Evolutionary conservation across 2,329 filamentous ascomycete species (phyloP).

Genomic region (Neofusicoccum laricinum): DNA sequence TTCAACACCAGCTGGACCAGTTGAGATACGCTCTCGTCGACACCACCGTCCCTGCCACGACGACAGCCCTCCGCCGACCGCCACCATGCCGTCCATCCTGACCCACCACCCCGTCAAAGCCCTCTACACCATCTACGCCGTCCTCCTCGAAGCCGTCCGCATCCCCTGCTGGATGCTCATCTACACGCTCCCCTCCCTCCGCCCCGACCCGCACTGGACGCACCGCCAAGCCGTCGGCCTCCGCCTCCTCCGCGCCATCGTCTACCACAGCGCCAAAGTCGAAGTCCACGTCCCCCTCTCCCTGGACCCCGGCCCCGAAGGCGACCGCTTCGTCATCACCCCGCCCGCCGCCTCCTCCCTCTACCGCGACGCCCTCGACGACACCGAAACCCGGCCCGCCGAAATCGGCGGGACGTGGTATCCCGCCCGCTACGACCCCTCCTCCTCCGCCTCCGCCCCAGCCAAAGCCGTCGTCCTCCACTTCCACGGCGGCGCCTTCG

Average conservation of each 20-base stretch:
- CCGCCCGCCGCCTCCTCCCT: constrained; percentile 21
- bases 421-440: constrained; percentile 22
- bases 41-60: background rate
- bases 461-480: constrained; percentile 41
- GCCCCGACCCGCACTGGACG: constrained; percentile 40
- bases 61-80: background rate
- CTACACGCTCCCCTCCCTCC: constrained; percentile 33
- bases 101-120: constrained; percentile 40
- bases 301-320: constrained; percentile 36
- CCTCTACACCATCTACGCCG: constrained; percentile 36
- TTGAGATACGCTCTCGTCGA: background rate
- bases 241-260: constrained; percentile 31
- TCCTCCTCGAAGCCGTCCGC: constrained; percentile 30
- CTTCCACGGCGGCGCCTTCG: constrained; percentile 50
- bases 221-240: constrained; percentile 38
- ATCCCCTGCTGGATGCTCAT: constrained; percentile 41
- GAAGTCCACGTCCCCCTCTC: constrained; percentile 29
- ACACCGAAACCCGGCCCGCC: constrained; percentile 32
- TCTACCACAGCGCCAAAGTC: constrained; percentile 32
- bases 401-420: constrained; percentile 45
- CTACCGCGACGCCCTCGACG: constrained; percentile 33
- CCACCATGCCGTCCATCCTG: constrained; percentile 17
- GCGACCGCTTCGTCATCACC: constrained; percentile 37
- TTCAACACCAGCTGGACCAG: background rate
- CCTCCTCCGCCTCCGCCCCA: constrained; percentile 16